phyloP scores from a whole-genome alignment of 2,329 filamentous ascomycete genomes.

The Arthrinium phaeospermum region DNA sequence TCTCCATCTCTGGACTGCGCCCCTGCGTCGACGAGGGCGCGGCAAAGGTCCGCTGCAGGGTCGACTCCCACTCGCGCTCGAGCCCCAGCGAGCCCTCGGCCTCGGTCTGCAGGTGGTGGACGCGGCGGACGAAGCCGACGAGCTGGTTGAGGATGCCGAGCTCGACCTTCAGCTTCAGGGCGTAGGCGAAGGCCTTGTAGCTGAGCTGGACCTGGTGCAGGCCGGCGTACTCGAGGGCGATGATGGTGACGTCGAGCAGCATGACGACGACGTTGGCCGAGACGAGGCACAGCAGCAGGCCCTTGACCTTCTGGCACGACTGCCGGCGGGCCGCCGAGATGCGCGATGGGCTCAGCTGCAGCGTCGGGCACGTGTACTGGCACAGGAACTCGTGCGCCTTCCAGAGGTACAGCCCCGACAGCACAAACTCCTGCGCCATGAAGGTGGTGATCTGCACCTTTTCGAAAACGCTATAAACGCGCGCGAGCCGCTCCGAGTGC shows the following conservation, averaged over 20 bases:
- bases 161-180: slow-evolving; percentile 58
- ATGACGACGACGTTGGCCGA: slow-evolving; percentile 48
- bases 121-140: neutral
- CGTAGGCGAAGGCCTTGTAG: slow-evolving; percentile 49
- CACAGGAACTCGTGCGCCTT: slow-evolving; percentile 38
- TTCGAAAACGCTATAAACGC: slow-evolving; percentile 27
- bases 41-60: neutral
- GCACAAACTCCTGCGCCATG: slow-evolving; percentile 49
- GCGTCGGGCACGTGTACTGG: slow-evolving; percentile 24
- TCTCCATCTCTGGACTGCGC: neutral
- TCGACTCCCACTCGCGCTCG: neutral
- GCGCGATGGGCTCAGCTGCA: neutral
- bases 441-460: slow-evolving; percentile 49
- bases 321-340: neutral
- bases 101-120: neutral
- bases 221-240: slow-evolving; percentile 46
- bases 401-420: slow-evolving; percentile 58
- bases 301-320: slow-evolving; percentile 11
- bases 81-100: neutral
- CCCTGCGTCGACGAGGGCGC: neutral
- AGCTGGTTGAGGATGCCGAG: slow-evolving; percentile 58
- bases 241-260: slow-evolving; percentile 44
- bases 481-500: neutral
- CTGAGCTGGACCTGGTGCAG: slow-evolving; percentile 47
- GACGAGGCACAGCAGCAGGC: slow-evolving; percentile 48